Base-by-base conservation (phyloP, 768 basidiomycete species). In the Sistotremastrum niveocremeum region DNA sequence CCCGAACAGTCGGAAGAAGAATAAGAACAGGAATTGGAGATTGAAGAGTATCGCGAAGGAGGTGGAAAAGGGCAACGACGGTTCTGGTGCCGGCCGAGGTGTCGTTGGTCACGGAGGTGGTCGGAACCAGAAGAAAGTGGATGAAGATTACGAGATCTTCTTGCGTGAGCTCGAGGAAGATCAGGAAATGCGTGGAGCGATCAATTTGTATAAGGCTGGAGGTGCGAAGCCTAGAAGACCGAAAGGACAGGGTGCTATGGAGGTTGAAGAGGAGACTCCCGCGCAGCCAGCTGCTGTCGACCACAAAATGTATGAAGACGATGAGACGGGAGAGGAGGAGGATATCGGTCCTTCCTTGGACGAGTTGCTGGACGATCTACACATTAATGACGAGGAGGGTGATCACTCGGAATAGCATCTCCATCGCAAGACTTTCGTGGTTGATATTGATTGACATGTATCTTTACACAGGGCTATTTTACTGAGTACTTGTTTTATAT, bases 71-170 rank as follows among this genome's bases (percentile, higher is more conserved):
- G 86, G 81, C 32, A 84, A 89, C 57, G 82, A 80, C 9, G 73
- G 81, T 32, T 72, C 67, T 41, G 54, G 45, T 32, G 47, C 51
- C 37, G 82, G 77, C 34, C 69, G 86, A 38, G 91, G 91, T 46
- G 81, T 90, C n/a, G 80, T 94, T 39, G 91, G 91, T 1, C 68
- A 89, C 41, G 72, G 84, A 73, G 91, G 91, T 7, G 91, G 90
- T 34, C 70, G 89, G 41, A 91, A 94, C 65, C 76, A 80, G 63
- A 81, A 74, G 67, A 90, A 91, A 70, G 87, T 98, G 48, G 91
- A 97, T 54, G 81, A 88, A 60, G 94, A 99, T 59, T 99, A 98
- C 63, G 95, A 98, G 68, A 52, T 87, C 43, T 99, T 99, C 77
- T 66, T 98, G 63, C 75, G 84, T 40, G 91, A 95, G 51, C 64